Percentiles rank a stretch among this genome's conserved stretches.
Conservation (phyloP, 176 grass and related monocot species). For the Alopecurus myosuroides region DNA sequence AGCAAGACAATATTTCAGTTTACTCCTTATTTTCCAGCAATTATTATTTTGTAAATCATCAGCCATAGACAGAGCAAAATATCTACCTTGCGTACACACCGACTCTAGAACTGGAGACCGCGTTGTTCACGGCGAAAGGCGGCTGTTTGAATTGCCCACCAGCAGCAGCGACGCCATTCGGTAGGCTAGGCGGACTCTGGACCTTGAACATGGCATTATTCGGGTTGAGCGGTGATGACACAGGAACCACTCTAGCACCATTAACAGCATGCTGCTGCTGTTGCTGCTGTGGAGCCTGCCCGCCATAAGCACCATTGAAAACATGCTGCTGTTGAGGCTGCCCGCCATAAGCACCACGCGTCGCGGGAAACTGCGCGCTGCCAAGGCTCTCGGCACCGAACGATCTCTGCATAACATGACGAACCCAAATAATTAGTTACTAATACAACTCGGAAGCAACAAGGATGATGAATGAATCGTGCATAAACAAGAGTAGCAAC, state of each 20-base stretch:
- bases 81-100: slow-evolving; percentile 53
- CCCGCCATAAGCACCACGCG: not conserved
- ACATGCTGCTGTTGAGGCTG: not conserved
- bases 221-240: slow-evolving; percentile 41
- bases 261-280: slow-evolving; percentile 29
- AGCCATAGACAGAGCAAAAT: not conserved
- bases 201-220: slow-evolving; percentile 60
- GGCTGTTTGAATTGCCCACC: slow-evolving; percentile 37
- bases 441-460: not conserved
- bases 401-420: slow-evolving; percentile 33
- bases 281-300: not conserved
- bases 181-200: slow-evolving; percentile 38
- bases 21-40: not conserved
- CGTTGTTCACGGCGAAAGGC: slow-evolving; percentile 23
- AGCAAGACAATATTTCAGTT: slow-evolving; percentile 33
- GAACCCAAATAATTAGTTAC: not conserved
- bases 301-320: not conserved
- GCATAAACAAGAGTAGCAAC: not conserved
- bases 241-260: slow-evolving; percentile 40
- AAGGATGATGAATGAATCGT: not conserved
- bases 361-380: slow-evolving; percentile 13
- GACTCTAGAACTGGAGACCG: slow-evolving; percentile 14
- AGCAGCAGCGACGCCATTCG: slow-evolving; percentile 6
- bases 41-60: not conserved
- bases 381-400: slow-evolving; percentile 22